Evolutionary conservation across 2,329 filamentous ascomycete species (phyloP).

Genomic region (Nemania sp.): DNA sequence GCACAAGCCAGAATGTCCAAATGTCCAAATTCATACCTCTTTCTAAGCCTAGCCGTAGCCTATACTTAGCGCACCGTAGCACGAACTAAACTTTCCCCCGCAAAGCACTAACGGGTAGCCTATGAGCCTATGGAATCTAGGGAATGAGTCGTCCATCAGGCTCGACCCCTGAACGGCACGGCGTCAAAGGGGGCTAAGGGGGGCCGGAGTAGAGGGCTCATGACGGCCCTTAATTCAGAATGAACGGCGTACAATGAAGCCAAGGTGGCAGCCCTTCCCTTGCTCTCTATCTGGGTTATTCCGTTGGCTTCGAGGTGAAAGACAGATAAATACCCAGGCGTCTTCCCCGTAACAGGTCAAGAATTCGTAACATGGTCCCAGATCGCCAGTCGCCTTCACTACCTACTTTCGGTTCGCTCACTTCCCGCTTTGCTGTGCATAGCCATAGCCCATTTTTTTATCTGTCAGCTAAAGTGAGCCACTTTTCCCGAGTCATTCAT

Average conservation of each 20-base stretch:
- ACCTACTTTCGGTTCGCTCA: background rate
- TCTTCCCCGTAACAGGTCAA: background rate
- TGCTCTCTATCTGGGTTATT: background rate
- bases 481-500: slow-evolving; percentile 12
- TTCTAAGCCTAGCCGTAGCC: too few species aligned
- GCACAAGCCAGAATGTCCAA: background rate
- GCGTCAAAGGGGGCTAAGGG: background rate
- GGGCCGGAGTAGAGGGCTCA: background rate
- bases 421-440: slow-evolving; percentile 16
- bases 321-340: background rate
- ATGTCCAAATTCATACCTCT: too few species aligned
- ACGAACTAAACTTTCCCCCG: background rate
- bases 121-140: background rate
- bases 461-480: slow-evolving; percentile 2
- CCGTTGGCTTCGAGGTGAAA: background rate
- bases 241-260: background rate
- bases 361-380: background rate
- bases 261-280: background rate
- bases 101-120: background rate
- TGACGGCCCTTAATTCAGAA: background rate
- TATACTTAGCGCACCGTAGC: background rate
- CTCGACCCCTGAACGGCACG: background rate
- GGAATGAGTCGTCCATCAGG: background rate
- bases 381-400: background rate
- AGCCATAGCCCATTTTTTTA: background rate